Evolutionary conservation across 169 alveolate genomes (phyloP), one percentile per base, ranked within the genome.

Genomic region (Besnoitia besnoiti): DNA sequence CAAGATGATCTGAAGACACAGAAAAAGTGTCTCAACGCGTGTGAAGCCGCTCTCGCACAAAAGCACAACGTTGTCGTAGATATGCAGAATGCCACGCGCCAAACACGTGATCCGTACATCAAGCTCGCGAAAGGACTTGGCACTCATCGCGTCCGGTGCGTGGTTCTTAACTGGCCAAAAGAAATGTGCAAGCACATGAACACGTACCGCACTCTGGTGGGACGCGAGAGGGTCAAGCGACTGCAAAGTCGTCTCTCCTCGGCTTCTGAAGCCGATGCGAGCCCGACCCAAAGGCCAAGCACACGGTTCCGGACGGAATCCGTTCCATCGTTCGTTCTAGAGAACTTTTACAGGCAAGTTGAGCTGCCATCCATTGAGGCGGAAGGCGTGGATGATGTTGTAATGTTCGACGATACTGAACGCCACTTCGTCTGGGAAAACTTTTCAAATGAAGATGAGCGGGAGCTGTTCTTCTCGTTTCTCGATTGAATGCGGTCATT

Each of bases 1-100:
- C 94, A 92, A 76, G 94, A 92, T 62, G 93, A 92, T 51, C 94
- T 92, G 82, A 85, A 87, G 44, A 47, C 80, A 27, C 85, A 92
- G 75, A 77, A 39, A 4, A 92, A 85, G 51, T 92, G 94, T 61
- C 30, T 75, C 30, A 85, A 79, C 42, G 89, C 90, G 16, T 92
- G 94, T 46, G 62, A 4, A 27, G 62, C 40, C 16, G 90, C 90
- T 2, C 94, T 92, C 27, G 44, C 49, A 10, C 91, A 85, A 42
- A 90, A 90, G 27, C 55, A 47, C 30, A 88, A 85, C 61, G 94
- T 92, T 7, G 90, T 85, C 27, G 49, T 92, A 0, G 94, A 92
- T 92, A 62, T 87, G 67, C 94, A 92, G 39, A 92, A 92, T 67
- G 42, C 92, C 14, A 79, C 87, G 46, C 35, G 62, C 42, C 55